Percentiles rank a stretch among this genome's conserved stretches.
These are phyloP conservation scores for Boletellus sp. DNA, from an alignment of 1,284 basidiomycete genomes.

Conservation along the genomic window DNA sequence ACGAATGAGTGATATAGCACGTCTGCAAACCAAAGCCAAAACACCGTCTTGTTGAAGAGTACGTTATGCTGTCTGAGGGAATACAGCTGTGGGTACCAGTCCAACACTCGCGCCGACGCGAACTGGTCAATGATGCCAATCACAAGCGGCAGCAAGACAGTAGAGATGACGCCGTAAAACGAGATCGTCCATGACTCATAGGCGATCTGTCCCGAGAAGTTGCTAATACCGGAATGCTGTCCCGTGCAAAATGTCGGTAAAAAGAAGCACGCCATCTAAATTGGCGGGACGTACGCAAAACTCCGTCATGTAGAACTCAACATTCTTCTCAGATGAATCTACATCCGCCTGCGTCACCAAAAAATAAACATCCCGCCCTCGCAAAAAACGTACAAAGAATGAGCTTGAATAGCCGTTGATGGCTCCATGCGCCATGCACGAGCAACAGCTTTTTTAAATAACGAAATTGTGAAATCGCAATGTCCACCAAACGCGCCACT, in stretches of 20 bases:
- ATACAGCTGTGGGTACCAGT: constrained; percentile 97
- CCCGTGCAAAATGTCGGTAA: background rate
- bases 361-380: background rate
- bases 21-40: constrained; percentile 95
- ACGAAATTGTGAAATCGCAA: constrained; percentile 98
- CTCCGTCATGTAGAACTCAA: constrained; percentile 94
- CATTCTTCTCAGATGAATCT: constrained; percentile 97
- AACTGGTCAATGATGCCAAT: constrained; percentile 98
- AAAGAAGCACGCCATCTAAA: constrained; percentile 21
- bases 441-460: constrained; percentile 93
- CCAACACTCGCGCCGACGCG: constrained; percentile 92
- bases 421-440: constrained; percentile 98
- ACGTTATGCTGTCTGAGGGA: constrained; percentile 87
- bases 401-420: constrained; percentile 90
- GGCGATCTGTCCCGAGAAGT: constrained; percentile 96
- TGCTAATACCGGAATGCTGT: constrained; percentile 97
- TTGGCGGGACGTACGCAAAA: too few species aligned
- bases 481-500: constrained; percentile 94
- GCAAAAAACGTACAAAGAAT: constrained; percentile 71
- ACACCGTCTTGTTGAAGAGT: constrained; percentile 88
- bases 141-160: constrained; percentile 92
- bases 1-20: constrained; percentile 93
- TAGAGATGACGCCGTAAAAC: constrained; percentile 90
- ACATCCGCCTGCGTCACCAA: background rate
- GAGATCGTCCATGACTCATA: constrained; percentile 99